These are phyloP conservation scores for Cryptosporidium ubiquitum DNA, from an alignment of 169 alveolate genomes.

Conservation along the genomic window DNA sequence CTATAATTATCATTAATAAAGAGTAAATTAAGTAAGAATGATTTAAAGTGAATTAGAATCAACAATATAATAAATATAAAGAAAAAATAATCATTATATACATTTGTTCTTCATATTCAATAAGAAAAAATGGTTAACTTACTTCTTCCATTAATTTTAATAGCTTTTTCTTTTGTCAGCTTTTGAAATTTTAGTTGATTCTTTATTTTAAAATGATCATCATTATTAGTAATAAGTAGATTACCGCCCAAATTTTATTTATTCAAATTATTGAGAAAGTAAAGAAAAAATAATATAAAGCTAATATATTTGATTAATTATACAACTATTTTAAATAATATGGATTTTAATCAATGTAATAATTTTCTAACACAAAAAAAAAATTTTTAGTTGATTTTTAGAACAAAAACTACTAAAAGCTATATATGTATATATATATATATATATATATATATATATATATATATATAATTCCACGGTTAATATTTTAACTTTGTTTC, in stretches of 20 bases:
- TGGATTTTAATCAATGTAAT: too few relatives aligned
- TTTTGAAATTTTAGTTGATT: neutral
- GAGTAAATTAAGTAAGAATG: neutral
- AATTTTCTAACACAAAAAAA: too few relatives aligned
- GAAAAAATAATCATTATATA: neutral
- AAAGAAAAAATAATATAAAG: neutral
- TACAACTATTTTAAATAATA: too few relatives aligned
- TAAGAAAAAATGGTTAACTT: neutral
- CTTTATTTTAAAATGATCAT: neutral
- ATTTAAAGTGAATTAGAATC: neutral
- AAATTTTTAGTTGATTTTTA: too few relatives aligned
- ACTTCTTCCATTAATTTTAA: neutral
- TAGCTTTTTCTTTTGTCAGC: neutral
- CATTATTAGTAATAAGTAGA: too few relatives aligned
- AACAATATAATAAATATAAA: neutral
- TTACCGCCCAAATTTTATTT: neutral
- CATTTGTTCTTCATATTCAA: neutral
- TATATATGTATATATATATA: too few relatives aligned
- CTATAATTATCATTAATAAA: neutral
- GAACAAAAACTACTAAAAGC: too few relatives aligned
- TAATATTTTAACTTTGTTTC: neutral
- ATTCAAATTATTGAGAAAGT: neutral
- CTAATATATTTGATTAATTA: too few relatives aligned
- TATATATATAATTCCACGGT: neutral
- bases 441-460: too few relatives aligned